Base-by-base conservation (phyloP, 139 green algal species). In the Asterochloris erici region DNA sequence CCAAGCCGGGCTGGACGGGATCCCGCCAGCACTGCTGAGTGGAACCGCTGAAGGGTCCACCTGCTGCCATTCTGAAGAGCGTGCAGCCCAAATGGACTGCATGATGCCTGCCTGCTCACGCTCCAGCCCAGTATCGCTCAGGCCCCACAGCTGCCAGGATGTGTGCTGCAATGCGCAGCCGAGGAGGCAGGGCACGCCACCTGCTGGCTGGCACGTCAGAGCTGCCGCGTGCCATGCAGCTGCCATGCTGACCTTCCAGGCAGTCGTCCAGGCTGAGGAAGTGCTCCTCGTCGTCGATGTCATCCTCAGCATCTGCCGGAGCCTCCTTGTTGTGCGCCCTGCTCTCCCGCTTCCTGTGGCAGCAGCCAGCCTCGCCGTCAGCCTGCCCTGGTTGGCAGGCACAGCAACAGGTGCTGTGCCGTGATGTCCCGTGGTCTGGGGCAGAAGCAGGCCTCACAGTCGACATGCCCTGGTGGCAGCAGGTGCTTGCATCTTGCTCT, bases 231-330 rank as follows among this genome's bases (percentile, higher is more conserved):
- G 38, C 38, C 38, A 54, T 2, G 38, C 38, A 54, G 38, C 38
- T 54, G 38, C 38, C 29, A 63, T 19, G 19, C 68, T 74, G 63
- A 87, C 86, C 86, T 81, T 89, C 77, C 26, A 86, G 38, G 19
- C 82, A 38, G 28, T 84, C 86, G 63, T 91, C 88, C 60, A 94
- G 81, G 47, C 75, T 87, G 13, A 94, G 84, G 77, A 94, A 95
- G 0, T 64, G 77, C 70, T 93, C 88, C 23, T 93, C 81, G 21
- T 89, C 86, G 63, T 95, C 91, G 47, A 90, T 38, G 28, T 88
- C 88, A 66, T 82, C 69, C 78, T 84, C 79, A 66, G 69, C 86
- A 66, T 71, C 84, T 74, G 17, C 68, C 11, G 74, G 24, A 11
- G 77, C 29, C 38, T 81, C 29, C 47, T 69, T 77, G 63, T 12